Evolutionary conservation across 345 rosid genomes (phyloP), one percentile per base, ranked within the genome.

Genomic region (Brassica cretica): DNA sequence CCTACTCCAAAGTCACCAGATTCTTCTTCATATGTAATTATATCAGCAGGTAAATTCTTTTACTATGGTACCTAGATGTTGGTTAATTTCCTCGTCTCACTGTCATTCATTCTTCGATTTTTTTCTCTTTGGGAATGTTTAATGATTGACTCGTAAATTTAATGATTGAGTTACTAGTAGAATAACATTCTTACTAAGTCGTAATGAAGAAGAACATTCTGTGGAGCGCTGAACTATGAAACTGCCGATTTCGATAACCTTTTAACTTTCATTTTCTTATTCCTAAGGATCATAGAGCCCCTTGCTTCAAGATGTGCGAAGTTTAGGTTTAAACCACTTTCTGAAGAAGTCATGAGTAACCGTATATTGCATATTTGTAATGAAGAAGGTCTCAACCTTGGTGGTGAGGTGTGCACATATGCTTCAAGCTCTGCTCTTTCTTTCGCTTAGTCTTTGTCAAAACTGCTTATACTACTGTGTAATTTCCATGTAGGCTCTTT

Each of bases 241-340:
- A 29, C 66, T 53, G 14, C 73, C 51, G 46, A 49, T 51, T 51
- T 69, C 80, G 64, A 60, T 68, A 67, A 70, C 41, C n/a, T 55
- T 37, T 37, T 74, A 56, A 68, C 62, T 64, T 41, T 68, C 16
- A 1, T 76, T 75, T 79, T 79, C 64, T 64, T 29, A 16, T 78
- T 82, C 68, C 63, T 19, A 76, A 93, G 97, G 90, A 93, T 93
- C 80, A 95, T 95, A 77, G 99, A 91, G 86, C 98, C 99, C 6
- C 99, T 95, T 84, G 98, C 98, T 72, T 93, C 98, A 30, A 93
- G 99, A 84, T 95, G 98, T 87, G 99, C 98, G 4, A 95, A 95
- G 89, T 93, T 95, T 87, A 89, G 98, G 84, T 95, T 95, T 81
- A 95, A 91, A 88, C 96, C 98, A 70, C 97, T 95, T 82, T 83